Evolutionary conservation across 257 asterid genomes (phyloP).

Genomic region (Jaltomata sinuosa): DNA sequence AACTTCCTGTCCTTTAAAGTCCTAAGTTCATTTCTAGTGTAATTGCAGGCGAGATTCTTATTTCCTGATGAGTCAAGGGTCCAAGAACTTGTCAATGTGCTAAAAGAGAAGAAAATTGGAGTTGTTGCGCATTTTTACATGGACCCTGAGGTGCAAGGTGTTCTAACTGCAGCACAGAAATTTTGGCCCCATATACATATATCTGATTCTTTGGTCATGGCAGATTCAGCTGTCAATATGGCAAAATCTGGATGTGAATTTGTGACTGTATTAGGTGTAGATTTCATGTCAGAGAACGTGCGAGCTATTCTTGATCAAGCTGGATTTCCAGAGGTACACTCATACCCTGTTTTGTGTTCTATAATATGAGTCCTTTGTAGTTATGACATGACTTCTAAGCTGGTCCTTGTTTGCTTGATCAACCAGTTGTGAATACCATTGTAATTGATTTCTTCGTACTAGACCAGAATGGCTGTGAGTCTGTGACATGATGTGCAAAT

Average conservation of each 20-base stretch:
- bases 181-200: constrained; percentile 97
- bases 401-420: background rate
- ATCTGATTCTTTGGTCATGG: constrained; percentile 95
- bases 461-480: background rate
- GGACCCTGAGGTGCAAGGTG: constrained; percentile 99
- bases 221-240: constrained; percentile 96
- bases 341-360: background rate
- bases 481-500: background rate
- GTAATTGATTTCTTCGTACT: background rate
- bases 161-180: constrained; percentile 89
- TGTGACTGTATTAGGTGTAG: constrained; percentile 90
- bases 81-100: constrained; percentile 65
- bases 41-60: constrained; percentile 89
- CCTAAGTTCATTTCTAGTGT: constrained; percentile 30
- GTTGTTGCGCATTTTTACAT: constrained; percentile 96
- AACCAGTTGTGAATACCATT: background rate
- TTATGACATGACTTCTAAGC: background rate
- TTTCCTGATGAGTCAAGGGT: constrained; percentile 56
- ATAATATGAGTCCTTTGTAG: background rate
- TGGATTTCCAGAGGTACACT: constrained; percentile 71
- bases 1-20: constrained; percentile 4
- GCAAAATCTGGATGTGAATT: constrained; percentile 84
- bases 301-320: constrained; percentile 98
- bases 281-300: constrained; percentile 95
- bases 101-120: constrained; percentile 91